Base-by-base conservation (phyloP, 805 yeast species). In the Candida nonsorbophila region DNA sequence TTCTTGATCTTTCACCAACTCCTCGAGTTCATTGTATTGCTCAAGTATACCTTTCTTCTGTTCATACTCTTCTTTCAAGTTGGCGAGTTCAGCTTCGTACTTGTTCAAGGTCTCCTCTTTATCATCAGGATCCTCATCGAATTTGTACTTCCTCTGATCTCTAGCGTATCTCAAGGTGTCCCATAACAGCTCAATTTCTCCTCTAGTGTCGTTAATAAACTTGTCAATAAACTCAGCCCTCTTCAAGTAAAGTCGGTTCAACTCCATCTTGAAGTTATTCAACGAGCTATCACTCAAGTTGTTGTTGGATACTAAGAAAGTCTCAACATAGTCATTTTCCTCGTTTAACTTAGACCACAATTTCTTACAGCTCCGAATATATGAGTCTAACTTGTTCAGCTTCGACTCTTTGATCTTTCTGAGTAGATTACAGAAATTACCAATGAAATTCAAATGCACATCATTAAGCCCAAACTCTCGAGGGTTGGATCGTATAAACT, bases 171-270 rank as follows among this genome's bases (percentile, higher is more conserved):
- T 77, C 41, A 88, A 53, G 6, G 63, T 53, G 20, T 67, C 60
- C 88, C 95, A 87, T 7, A 73, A 55, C 3, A 62, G 69, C 22
- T 64, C 67, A 7, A 88, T 79, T 33, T 74, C 73, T 2, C 47
- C 44, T 50, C 90, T 67, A 2, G 82, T 64, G 25, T 76, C 82
- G 5, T 59, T 46, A 8, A 88, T 81, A 36, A 88, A 79, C 13
- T 74, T 73, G 29, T 82, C 79, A 13, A 88, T 74, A 40, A 72
- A 72, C 32, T 74, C 68, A 16, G 76, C 69, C 41, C 90, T 77
- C 52, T 77, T 73, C 16, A 62, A 55, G 26, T 71, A 67, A 16
- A 88, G 62, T 32, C 83, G 66, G 11, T 63, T 62, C 29, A 80
- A 49, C 41, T 86, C 87, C 16, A 41, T 38, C 29, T 72, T 67